phyloP scores from a whole-genome alignment of 495 filamentous ascomycete species.

The Bathelium albidoporum region DNA sequence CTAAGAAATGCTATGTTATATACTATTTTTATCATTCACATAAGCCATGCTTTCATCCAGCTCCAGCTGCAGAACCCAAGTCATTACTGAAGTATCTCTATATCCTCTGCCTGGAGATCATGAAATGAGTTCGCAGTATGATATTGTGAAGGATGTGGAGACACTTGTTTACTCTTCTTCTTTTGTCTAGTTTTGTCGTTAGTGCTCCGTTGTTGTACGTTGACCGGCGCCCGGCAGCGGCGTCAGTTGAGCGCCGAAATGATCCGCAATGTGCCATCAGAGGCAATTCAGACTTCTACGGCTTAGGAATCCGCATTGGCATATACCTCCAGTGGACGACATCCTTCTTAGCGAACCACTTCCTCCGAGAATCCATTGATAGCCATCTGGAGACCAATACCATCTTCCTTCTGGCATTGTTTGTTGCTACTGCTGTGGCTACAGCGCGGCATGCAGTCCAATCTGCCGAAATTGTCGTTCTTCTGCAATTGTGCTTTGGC shows the following conservation, averaged over 20 bases:
- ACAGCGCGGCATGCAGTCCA: neutral
- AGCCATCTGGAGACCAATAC: constrained; percentile 2
- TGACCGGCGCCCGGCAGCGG: neutral
- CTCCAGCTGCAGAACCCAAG: no score
- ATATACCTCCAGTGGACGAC: constrained; percentile 31
- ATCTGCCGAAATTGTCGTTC: neutral
- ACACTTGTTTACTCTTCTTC: neutral
- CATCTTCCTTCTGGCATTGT: constrained; percentile 7
- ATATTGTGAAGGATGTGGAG: neutral
- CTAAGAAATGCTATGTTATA: no score
- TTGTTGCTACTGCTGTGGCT: constrained; percentile 8
- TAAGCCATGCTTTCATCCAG: no score
- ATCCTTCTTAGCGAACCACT: neutral
- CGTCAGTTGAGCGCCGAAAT: neutral
- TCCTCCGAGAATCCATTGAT: neutral
- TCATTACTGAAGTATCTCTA: no score
- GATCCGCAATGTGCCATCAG: neutral
- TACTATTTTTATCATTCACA: neutral
- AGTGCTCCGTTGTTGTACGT: neutral
- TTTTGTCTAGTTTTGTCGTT: neutral
- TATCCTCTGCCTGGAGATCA: no score
- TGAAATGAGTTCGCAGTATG: no score
- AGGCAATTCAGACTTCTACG: constrained; percentile 24
- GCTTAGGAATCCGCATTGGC: constrained; percentile 30
- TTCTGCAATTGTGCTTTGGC: neutral